A percentile compares a stretch with the other conserved stretches of the same genome.
These are phyloP conservation scores for Solanum hybrid DNA, from an alignment of 305 asterid genomes.

Conservation along the genomic window DNA sequence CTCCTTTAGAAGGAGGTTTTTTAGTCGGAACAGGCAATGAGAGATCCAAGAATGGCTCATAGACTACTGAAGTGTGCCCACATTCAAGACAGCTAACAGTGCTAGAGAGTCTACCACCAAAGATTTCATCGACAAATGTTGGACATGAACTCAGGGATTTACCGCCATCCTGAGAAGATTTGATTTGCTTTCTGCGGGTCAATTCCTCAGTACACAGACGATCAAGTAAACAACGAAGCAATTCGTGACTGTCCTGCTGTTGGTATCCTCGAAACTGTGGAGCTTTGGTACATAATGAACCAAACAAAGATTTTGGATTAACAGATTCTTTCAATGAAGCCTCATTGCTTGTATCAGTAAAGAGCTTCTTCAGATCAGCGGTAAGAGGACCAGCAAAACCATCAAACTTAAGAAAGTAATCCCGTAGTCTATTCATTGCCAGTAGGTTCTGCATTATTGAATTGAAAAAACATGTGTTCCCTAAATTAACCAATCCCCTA, in stretches of 20 bases:
- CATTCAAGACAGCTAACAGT: slow-evolving; percentile 77
- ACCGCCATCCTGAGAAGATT: slow-evolving; percentile 22
- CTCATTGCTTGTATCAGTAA: slow-evolving; percentile 41
- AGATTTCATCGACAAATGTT: slow-evolving; percentile 60
- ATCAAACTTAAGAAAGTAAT: slow-evolving; percentile 41
- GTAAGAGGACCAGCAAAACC: slow-evolving; percentile 65
- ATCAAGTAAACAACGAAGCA: slow-evolving; percentile 84
- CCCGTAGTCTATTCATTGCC: slow-evolving; percentile 49
- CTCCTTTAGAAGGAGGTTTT: slow-evolving; percentile 45
- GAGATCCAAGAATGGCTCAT: slow-evolving; percentile 81
- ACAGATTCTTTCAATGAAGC: slow-evolving; percentile 34
- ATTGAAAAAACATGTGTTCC: slow-evolving; percentile 94
- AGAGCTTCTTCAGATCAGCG: slow-evolving; percentile 56
- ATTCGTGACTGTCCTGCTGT: slow-evolving; percentile 94
- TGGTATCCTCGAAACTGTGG: slow-evolving; percentile 89
- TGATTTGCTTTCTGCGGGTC: slow-evolving; percentile 26
- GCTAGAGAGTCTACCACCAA: slow-evolving; percentile 81
- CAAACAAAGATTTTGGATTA: slow-evolving; percentile 64
- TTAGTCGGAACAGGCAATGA: slow-evolving; percentile 80
- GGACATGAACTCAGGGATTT: slow-evolving; percentile 19
- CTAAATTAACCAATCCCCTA: slow-evolving; percentile 82
- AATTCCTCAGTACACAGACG: slow-evolving; percentile 58
- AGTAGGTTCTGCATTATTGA: slow-evolving; percentile 75
- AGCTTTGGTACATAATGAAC: slow-evolving; percentile 63
- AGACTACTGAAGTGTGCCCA: slow-evolving; percentile 59